Evolutionary conservation across 257 asterid species (phyloP), one percentile per base, ranked within the genome.

Genomic region (Nicotiana knightiana): DNA sequence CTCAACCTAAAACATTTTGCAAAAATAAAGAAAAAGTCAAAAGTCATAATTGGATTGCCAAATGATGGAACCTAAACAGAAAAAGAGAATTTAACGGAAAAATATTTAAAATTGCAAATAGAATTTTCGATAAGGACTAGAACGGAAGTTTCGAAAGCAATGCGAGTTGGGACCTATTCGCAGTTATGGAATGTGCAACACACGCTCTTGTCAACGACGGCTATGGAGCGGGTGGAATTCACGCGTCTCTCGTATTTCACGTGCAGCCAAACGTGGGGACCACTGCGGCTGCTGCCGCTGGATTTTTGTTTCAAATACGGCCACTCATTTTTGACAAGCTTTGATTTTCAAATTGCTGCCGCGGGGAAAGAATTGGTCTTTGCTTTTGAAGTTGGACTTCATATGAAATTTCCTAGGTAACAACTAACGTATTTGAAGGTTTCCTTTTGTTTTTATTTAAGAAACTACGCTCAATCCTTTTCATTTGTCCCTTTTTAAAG

Each of bases 341-440:
- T 70, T 70, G 3, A 13, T 26, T 48, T 48, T 73, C 24, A 48
- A 71, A 48, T 26, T 7, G 39, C 79, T 10, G 16, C 62, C 13
- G 39, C 8, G 58, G n/a, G 43, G 79, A 24, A 35, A 2, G 30
- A 12, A 4, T 6, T 26, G 32, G 35, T 53, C 33, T 7, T 46
- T 53, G 58, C 16, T 13, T 11, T 11, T 0, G 58, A 15, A 53
- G 58, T 53, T 71, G 51, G 10, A n/a, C 32, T 61, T 5, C 51
- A 18, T 24, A 21, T 58, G 79, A 73, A 73, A 73, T 73, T 73
- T 73, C 79, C 79, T 13, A 71, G 79, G 61, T 46, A 46, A 71
- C 37, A 12, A 6, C 79, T 71, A 12, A 1, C 61, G 39, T 73
- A 28, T 28, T 64, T 11, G 39, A 15, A 62, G 35, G 7, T 62